Conservation (phyloP, 1,284 basidiomycete genomes). For the Tylopilus sp. region DNA sequence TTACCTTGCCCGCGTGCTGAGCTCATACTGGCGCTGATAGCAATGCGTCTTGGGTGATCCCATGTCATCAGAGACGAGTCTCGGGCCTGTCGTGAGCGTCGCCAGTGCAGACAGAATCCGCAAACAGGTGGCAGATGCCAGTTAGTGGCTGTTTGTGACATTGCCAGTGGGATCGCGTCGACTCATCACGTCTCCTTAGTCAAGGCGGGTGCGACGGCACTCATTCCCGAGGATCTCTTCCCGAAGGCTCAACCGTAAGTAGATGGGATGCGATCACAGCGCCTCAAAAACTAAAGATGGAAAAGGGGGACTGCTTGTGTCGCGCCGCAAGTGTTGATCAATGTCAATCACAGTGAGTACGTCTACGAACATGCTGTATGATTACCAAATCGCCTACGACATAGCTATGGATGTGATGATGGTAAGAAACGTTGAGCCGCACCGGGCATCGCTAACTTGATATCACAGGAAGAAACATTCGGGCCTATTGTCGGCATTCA, state of each 20-base stretch:
- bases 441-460: constrained; percentile 1
- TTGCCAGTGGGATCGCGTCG: neutral
- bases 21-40: constrained; percentile 46
- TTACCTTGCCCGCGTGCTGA: neutral
- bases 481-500: constrained; percentile 94
- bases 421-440: constrained; percentile 51
- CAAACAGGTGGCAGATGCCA: constrained; percentile 87
- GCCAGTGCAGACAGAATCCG: constrained; percentile 87
- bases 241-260: constrained; percentile 74
- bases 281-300: constrained; percentile 6
- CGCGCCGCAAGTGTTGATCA: constrained; percentile 88
- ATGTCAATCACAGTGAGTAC: constrained; percentile 86
- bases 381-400: constrained; percentile 5
- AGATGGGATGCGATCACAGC: neutral
- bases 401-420: constrained; percentile 95
- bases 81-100: constrained; percentile 93
- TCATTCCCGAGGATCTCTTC: constrained; percentile 82
- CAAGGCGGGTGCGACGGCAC: constrained; percentile 78
- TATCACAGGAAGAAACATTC: constrained; percentile 81
- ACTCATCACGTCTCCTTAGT: constrained; percentile 55
- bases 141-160: constrained; percentile 48
- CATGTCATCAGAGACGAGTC: constrained; percentile 74
- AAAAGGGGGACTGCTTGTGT: constrained; percentile 85
- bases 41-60: constrained; percentile 91
- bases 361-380: neutral